Percentiles rank a stretch among this genome's conserved stretches.
These are phyloP conservation scores for Fusarium tanahbumbuense DNA, from an alignment of 2,329 filamentous ascomycete genomes.

Conservation along the genomic window DNA sequence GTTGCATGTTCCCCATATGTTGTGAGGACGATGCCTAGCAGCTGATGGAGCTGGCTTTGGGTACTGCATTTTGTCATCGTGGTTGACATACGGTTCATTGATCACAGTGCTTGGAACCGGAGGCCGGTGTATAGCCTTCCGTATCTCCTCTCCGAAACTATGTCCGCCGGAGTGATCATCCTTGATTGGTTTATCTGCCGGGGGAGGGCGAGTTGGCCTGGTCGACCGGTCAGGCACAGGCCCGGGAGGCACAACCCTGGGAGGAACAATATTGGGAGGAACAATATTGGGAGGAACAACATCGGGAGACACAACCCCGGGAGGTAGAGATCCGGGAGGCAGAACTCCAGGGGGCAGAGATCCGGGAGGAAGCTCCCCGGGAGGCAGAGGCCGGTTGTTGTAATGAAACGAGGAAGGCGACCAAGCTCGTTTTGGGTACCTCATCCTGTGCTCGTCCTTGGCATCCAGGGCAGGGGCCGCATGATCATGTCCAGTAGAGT, in stretches of 20 bases:
- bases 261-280: too few relatives aligned
- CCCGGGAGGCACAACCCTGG: too few relatives aligned
- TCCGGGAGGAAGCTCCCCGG: background rate
- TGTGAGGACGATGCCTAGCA: background rate
- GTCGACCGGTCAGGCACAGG: too few relatives aligned
- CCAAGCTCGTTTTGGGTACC: background rate
- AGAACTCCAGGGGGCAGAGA: background rate
- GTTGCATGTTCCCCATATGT: background rate
- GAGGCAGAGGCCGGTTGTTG: background rate
- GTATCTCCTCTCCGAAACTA: too few relatives aligned
- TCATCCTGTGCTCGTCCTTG: background rate
- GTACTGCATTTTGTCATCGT: background rate
- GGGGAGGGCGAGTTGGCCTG: too few relatives aligned
- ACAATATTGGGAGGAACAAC: too few relatives aligned
- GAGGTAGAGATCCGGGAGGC: background rate
- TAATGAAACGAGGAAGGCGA: background rate
- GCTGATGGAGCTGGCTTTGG: background rate
- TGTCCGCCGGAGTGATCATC: too few relatives aligned
- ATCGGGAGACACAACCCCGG: too few relatives aligned
- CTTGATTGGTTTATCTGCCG: too few relatives aligned
- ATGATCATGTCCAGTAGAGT: background rate
- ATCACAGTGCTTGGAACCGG: background rate
- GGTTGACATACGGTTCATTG: background rate
- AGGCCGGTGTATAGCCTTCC: background rate
- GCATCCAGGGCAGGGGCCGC: background rate